Conservation (phyloP, 108 stramenopile genomes). For the Cyclostephanos tholiformis region DNA sequence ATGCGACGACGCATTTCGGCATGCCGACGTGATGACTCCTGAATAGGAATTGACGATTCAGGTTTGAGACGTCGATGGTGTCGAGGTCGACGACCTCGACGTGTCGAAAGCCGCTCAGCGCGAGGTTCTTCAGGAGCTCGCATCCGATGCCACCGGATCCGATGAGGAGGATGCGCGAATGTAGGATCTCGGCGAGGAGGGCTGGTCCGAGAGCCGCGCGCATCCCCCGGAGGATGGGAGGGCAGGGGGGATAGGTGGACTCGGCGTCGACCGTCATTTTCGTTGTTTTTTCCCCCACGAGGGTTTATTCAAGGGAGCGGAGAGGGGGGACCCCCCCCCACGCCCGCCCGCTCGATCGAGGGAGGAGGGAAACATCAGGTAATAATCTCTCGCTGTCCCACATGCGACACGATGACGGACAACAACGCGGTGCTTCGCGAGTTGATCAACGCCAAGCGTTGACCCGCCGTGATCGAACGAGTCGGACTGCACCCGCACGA, state of each 20-base stretch:
- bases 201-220: constrained; percentile 29
- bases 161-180: constrained; percentile 69
- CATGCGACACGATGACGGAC: background rate
- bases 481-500: constrained; percentile 23
- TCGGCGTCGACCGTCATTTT: constrained; percentile 17
- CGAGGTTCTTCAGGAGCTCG: constrained; percentile 96
- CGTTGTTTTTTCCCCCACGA: too few species aligned
- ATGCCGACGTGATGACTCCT: constrained; percentile 82
- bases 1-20: constrained; percentile 83
- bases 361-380: too few species aligned
- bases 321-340: background rate
- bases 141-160: constrained; percentile 97
- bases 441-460: constrained; percentile 20
- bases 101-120: constrained; percentile 87
- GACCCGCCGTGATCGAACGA: constrained; percentile 17
- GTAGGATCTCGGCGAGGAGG: constrained; percentile 36
- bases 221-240: constrained; percentile 50
- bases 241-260: constrained; percentile 28
- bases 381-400: too few species aligned
- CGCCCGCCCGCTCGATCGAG: too few species aligned
- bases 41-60: constrained; percentile 97
- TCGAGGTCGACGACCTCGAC: constrained; percentile 97
- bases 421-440: constrained; percentile 19
- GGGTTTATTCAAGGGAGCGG: too few species aligned
- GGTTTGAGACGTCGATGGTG: constrained; percentile 98